Base-by-base conservation (phyloP, 2,329 filamentous ascomycete genomes). In the Trichoderma endophyticum region DNA sequence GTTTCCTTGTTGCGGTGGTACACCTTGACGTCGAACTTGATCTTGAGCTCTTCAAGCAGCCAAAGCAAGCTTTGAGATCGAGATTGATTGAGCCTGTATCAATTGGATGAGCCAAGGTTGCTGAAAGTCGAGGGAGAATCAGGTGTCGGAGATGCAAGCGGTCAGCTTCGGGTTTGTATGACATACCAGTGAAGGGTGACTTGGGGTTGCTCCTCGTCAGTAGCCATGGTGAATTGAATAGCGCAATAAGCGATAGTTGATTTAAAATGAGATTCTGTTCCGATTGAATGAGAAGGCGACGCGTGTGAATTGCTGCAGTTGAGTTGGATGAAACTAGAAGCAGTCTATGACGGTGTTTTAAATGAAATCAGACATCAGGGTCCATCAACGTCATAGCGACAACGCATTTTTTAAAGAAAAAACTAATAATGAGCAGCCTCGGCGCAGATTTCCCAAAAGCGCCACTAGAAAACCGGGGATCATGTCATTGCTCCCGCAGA, bases 21-120 rank as follows among this genome's bases (percentile, higher is more conserved):
- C 69, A 92, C 86, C 78, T 95, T 89, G 72, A 98, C 83, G 73
- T 95, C 89, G 82, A 97, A 97, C 32, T 91, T 87, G 39, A 97
- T 81, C 57, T 92, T 87, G 73, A 96, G 90, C 81, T 95, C 93
- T 80, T 96, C 93, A 57, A 97, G 88, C 7, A 97, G 90, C 93
- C 93, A 97, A 59, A 96, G 84, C 72, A 95, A 92, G 74, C 93
- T 90, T 81, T 97, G 93, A 14, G 93, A 90, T 76, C 94, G 92
- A 71, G 94, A 97, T 76, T 92, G 86, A 76, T 95, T 89, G 73
- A 97, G 91, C 94, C 94, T 97, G 18, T 14, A 28, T 18, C 12
- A 48, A 59, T 26, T 39, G 34, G 3, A 28, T 39, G 34, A 39
- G 64, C n/a, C 61, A 11, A 39, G 32, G 30, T 18, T 30, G 30